Evolutionary conservation across 2,329 filamentous ascomycete genomes (phyloP).

Genomic region (Colletotrichum lini): DNA sequence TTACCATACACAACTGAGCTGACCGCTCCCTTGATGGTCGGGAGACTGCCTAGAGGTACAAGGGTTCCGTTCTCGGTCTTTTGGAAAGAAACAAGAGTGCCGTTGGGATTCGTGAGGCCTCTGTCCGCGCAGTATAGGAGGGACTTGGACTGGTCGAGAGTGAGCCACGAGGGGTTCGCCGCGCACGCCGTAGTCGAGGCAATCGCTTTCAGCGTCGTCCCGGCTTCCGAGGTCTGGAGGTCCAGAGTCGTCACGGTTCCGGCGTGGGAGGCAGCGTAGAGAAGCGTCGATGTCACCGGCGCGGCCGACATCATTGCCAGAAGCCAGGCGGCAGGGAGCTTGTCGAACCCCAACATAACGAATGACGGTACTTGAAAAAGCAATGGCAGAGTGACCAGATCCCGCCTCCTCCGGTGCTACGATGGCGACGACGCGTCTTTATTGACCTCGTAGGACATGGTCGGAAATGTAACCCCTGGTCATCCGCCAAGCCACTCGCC

Average conservation of each 20-base stretch:
- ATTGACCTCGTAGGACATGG: not conserved
- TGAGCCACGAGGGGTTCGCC: constrained; percentile 42
- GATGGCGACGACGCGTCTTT: constrained; percentile 14
- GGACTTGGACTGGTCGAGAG: constrained; percentile 38
- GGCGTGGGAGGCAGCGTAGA: constrained; percentile 65
- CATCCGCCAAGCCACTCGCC: not conserved
- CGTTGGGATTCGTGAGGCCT: constrained; percentile 32
- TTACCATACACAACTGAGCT: constrained; percentile 40
- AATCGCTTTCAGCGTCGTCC: constrained; percentile 26
- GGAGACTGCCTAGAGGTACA: constrained; percentile 35
- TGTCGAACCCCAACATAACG: constrained; percentile 23
- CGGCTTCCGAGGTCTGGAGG: constrained; percentile 45
- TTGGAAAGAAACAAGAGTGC: constrained; percentile 40
- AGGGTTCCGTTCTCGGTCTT: constrained; percentile 34
- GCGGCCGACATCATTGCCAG: constrained; percentile 43
- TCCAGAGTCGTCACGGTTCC: constrained; percentile 64
- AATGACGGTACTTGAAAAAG: not conserved
- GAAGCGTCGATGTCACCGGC: constrained; percentile 53
- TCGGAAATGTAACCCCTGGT: constrained; percentile 33
- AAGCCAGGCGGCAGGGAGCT: constrained; percentile 21
- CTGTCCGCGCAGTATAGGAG: constrained; percentile 40
- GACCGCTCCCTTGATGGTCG: constrained; percentile 42
- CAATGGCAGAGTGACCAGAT: not conserved
- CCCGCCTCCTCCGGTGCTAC: too few relatives aligned
- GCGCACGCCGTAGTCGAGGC: constrained; percentile 39